These are phyloP conservation scores for Novymonas esmeraldas DNA, from an alignment of 208 protist genomes.

Conservation along the genomic window DNA sequence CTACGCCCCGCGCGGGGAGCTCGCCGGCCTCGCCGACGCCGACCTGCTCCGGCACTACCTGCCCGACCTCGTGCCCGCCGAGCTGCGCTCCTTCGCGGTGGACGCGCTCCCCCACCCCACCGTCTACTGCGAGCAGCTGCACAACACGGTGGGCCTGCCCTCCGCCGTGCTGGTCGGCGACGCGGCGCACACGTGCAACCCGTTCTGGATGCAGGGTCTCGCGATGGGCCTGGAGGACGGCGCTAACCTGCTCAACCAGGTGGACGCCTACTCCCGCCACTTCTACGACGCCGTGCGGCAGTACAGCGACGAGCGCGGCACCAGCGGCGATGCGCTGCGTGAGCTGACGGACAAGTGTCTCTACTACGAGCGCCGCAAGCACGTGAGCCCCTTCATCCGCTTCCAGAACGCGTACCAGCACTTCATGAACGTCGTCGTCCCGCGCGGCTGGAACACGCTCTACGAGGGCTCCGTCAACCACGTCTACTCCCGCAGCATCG, in stretches of 20 bases:
- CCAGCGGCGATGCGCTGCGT: constrained; percentile 79
- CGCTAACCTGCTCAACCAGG: constrained; percentile 74
- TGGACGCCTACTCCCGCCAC: constrained; percentile 84
- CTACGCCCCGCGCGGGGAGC: constrained; percentile 68
- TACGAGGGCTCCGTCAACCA: constrained; percentile 86
- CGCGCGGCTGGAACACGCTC: constrained; percentile 64
- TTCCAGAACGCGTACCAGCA: constrained; percentile 83
- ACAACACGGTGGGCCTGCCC: constrained; percentile 87
- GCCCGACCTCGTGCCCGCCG: constrained; percentile 33
- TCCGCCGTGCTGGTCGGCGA: constrained; percentile 85
- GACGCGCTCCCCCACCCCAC: constrained; percentile 58
- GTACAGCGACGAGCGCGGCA: constrained; percentile 87
- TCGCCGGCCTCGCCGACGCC: constrained; percentile 45
- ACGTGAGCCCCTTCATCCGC: constrained; percentile 76
- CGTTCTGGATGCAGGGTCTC: constrained; percentile 88
- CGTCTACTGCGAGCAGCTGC: constrained; percentile 85
- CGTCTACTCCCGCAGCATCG: constrained; percentile 82
- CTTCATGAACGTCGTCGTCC: constrained; percentile 67
- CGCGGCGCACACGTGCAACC: constrained; percentile 81
- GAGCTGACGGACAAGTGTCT: constrained; percentile 85
- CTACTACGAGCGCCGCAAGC: constrained; percentile 85
- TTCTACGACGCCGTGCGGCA: constrained; percentile 90
- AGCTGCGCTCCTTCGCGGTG: constrained; percentile 39
- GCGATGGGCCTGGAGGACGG: constrained; percentile 85
- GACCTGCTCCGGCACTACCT: constrained; percentile 51